Base-by-base conservation (phyloP, 1,284 basidiomycete species). In the Ceratobasidium papillatum region DNA sequence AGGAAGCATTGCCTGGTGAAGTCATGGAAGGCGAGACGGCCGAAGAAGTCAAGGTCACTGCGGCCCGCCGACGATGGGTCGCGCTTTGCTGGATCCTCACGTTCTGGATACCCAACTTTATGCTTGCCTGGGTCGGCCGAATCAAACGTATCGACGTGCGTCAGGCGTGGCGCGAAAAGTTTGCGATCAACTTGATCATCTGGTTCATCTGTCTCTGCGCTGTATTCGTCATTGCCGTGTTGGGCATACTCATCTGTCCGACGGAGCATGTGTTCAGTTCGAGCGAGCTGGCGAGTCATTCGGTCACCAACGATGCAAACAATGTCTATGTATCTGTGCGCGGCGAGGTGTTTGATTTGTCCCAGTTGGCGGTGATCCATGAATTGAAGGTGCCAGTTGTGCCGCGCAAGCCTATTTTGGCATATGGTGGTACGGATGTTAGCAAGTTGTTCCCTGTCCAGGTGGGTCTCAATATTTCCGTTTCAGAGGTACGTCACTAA, bases 121-220 rank as follows among this genome's bases (percentile, higher is more conserved):
- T 91, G 66, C 85, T 99, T 58, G 85, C 83, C 19, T 90, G 88
- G 81, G 80, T 94, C 73, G 94, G 94, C 0, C 88, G 94, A 27
- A 96, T 99, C 94, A 98, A 98, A 84, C 91, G 96, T 12, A 83
- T 92, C 76, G 98, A 99, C 80, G 88, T 99, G 51, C 91, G 93
- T 54, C 96, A 99, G 83, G 97, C 97, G 0, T 99, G 96, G 97
- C 86, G 96, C 78, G 97, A 99, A 84, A 99, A 99, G 84, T 86
- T 99, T 0, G 94, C 96, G 2, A 89, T 99, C 82, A 99, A 99
- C 84, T 83, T 98, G 76, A 87, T 99, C 83, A 99, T 99, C 80
- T 99, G 96, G 96, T 91, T 98, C 80, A 86, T 94, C 68, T 99
- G 96, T 80, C 90, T 83, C 27, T 90, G 89, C 79, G 91, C 95